phyloP scores from a whole-genome alignment of 108 stramenopile species.

The Stephanodiscus triporus region DNA sequence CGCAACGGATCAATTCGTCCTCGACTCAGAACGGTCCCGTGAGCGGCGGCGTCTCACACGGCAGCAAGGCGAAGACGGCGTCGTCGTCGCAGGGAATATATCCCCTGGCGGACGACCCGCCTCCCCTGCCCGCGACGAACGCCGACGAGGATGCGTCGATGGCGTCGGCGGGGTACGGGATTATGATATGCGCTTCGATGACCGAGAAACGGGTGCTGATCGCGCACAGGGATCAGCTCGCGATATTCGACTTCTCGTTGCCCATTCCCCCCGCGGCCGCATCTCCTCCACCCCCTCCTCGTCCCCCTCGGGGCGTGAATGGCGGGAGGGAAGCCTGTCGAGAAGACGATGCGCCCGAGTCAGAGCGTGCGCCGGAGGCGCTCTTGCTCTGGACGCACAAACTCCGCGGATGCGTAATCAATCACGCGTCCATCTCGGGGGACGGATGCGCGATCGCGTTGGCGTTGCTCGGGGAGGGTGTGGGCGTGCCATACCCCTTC shows the following conservation, averaged over 20 bases:
- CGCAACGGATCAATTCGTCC: neutral
- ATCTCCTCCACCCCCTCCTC: no score
- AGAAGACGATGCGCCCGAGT: no score
- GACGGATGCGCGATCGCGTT: slow-evolving; percentile 75
- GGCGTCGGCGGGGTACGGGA: slow-evolving; percentile 11
- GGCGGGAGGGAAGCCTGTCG: no score
- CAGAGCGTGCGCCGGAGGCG: no score
- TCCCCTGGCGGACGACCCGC: slow-evolving; percentile 16
- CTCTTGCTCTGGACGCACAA: slow-evolving; percentile 77
- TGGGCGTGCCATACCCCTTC: slow-evolving; percentile 54
- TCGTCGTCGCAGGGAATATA: neutral
- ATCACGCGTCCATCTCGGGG: slow-evolving; percentile 67
- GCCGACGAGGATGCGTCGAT: neutral
- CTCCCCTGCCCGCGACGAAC: slow-evolving; percentile 17
- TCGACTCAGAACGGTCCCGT: neutral
- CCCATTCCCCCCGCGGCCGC: neutral
- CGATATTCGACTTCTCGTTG: slow-evolving; percentile 59
- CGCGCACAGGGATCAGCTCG: slow-evolving; percentile 72
- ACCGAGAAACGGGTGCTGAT: slow-evolving; percentile 52
- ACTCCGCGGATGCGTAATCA: slow-evolving; percentile 46
- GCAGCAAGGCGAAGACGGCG: neutral
- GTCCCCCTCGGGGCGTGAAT: no score
- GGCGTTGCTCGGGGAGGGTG: slow-evolving; percentile 56
- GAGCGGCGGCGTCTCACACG: neutral
- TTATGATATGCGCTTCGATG: slow-evolving; percentile 36